A percentile compares a stretch with the other conserved stretches of the same genome.
Conservation (phyloP, 768 basidiomycete species). For the Phlebiopsis flavidoalba region DNA sequence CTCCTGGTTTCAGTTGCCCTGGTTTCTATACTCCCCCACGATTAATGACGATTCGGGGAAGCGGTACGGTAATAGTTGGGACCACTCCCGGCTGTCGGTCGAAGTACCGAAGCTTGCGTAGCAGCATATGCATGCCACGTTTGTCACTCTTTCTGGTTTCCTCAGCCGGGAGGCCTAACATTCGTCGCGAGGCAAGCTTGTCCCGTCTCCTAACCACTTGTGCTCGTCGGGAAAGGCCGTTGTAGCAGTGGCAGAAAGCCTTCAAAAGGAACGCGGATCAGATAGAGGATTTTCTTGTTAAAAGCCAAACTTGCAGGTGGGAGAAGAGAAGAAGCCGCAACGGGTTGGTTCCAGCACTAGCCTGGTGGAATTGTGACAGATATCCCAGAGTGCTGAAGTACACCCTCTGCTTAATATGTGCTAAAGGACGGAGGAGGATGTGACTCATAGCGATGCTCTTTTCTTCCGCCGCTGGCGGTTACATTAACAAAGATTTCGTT, state of each 20-base stretch:
- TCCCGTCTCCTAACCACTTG: not conserved
- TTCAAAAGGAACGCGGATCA: not conserved
- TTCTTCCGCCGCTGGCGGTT: too few relatives aligned
- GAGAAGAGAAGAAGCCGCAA: not conserved
- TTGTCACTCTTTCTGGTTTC: constrained; percentile 1
- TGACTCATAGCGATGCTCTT: too few relatives aligned
- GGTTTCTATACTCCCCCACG: not conserved
- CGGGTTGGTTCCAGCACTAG: not conserved
- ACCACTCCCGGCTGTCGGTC: not conserved
- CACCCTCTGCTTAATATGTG: too few relatives aligned
- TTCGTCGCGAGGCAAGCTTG: not conserved
- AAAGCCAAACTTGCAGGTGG: not conserved
- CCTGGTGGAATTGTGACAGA: not conserved
- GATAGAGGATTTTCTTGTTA: too few relatives aligned
- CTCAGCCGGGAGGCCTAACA: not conserved
- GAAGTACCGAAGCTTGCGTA: not conserved
- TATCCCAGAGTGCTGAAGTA: not conserved
- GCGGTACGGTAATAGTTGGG: constrained; percentile 9
- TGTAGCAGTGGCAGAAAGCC: not conserved
- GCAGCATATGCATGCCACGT: constrained; percentile 14
- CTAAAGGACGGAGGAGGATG: too few relatives aligned
- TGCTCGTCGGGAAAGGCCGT: not conserved
- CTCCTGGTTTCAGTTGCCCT: too few relatives aligned
- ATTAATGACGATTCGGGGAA: not conserved
- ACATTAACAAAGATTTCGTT: too few relatives aligned